Evolutionary conservation across 1,284 basidiomycete genomes (phyloP).

Genomic region (Crucibulum cyathiforme): DNA sequence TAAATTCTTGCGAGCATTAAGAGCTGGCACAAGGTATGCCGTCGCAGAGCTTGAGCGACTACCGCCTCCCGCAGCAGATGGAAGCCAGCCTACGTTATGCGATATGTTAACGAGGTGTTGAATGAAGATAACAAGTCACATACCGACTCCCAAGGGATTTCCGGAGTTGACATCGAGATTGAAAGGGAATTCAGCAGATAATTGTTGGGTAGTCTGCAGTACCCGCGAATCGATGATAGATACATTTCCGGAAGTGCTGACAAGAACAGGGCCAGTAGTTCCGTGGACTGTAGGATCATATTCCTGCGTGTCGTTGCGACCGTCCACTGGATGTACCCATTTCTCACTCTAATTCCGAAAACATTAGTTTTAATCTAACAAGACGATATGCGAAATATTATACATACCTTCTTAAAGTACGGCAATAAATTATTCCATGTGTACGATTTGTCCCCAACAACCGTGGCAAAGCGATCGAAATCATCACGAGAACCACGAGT

Average conservation of each 20-base stretch:
- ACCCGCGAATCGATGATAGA: slow-evolving; percentile 29
- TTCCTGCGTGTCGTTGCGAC: slow-evolving; percentile 31
- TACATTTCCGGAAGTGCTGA: slow-evolving; percentile 32
- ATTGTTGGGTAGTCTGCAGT: slow-evolving; percentile 27
- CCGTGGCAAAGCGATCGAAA: slow-evolving; percentile 9
- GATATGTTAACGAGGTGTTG: too few species aligned
- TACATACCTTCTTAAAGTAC: too few species aligned
- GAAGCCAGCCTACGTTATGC: slow-evolving; percentile 31
- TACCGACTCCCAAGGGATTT: slow-evolving; percentile 39
- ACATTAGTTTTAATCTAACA: background rate
- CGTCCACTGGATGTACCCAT: slow-evolving; percentile 28
- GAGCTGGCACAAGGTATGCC: slow-evolving; percentile 36
- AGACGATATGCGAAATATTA: background rate
- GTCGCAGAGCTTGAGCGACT: slow-evolving; percentile 34
- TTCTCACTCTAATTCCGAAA: slow-evolving; percentile 24
- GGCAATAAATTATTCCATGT: slow-evolving; percentile 22
- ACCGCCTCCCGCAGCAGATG: slow-evolving; percentile 26
- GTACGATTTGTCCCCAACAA: slow-evolving; percentile 7
- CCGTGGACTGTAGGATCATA: slow-evolving; percentile 32
- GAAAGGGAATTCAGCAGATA: slow-evolving; percentile 35
- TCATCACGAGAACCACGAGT: slow-evolving; percentile 34
- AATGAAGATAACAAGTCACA: too few species aligned
- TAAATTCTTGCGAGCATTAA: slow-evolving; percentile 37
- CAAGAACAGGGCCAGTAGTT: background rate
- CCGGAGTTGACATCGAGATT: slow-evolving; percentile 43